Percentiles rank a stretch among this genome's conserved stretches.
Evolutionary conservation across 441 rosid species (phyloP).

Genomic region (Eruca vesicaria): DNA sequence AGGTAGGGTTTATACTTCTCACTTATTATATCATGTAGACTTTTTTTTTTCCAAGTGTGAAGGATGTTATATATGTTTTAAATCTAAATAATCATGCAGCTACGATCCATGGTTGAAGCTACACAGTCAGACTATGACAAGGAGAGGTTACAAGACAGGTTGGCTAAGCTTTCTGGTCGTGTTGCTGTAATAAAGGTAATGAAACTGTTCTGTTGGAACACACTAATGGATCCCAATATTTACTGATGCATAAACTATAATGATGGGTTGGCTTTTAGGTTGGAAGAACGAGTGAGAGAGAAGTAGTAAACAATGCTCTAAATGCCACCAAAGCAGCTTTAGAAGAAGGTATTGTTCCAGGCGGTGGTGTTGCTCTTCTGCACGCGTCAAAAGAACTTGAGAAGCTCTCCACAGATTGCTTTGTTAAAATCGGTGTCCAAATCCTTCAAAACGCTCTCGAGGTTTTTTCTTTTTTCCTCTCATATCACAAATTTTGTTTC

Average conservation of each 20-base stretch:
- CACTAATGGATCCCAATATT: background rate
- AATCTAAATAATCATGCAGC: background rate
- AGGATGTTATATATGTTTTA: background rate
- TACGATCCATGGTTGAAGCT: background rate
- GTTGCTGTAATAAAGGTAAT: background rate
- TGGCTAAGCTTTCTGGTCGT: background rate
- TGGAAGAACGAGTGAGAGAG: background rate
- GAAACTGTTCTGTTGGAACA: background rate
- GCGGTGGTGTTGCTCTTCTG: background rate
- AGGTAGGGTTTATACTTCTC: background rate
- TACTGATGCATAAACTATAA: background rate
- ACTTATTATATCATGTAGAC: background rate
- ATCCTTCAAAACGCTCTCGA: conserved; percentile 75
- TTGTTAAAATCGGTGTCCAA: conserved; percentile 57
- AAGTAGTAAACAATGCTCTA: background rate
- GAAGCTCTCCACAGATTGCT: background rate
- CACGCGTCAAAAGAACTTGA: background rate
- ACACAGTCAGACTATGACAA: background rate
- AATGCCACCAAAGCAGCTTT: background rate
- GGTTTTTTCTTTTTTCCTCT: conserved; percentile 40
- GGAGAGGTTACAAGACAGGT: background rate
- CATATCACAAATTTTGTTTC: background rate
- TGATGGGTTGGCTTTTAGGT: background rate
- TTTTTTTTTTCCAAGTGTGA: background rate
- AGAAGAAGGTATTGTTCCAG: background rate